Evolutionary conservation across 2,329 filamentous ascomycete genomes (phyloP).

Genomic region (Fusarium buharicum): DNA sequence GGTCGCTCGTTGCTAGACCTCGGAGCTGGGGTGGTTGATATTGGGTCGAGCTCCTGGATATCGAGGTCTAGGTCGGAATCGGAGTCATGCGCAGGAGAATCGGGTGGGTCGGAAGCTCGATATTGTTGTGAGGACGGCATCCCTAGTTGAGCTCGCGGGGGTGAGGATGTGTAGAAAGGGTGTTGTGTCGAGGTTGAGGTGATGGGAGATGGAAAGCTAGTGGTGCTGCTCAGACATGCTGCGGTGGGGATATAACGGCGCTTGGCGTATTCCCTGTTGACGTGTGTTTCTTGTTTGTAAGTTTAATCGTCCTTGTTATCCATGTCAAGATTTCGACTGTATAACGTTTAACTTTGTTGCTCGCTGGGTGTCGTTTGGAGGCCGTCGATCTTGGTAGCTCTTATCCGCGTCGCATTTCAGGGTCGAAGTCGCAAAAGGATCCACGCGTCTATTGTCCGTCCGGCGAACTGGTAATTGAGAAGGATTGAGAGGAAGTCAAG

Average conservation of each 20-base stretch:
- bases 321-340: slow-evolving; percentile 1
- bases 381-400: slow-evolving; percentile 25
- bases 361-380: slow-evolving; percentile 20
- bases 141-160: slow-evolving; percentile 51
- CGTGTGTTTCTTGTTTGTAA: neutral
- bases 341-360: slow-evolving; percentile 13
- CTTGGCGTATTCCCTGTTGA: slow-evolving; percentile 2
- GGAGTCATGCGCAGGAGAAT: slow-evolving; percentile 73
- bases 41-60: slow-evolving; percentile 81
- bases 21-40: slow-evolving; percentile 52
- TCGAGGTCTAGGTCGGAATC: slow-evolving; percentile 82
- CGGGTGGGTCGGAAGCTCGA: slow-evolving; percentile 69
- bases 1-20: slow-evolving; percentile 46
- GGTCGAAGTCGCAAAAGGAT: slow-evolving; percentile 39
- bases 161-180: slow-evolving; percentile 24
- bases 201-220: slow-evolving; percentile 30
- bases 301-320: neutral
- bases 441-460: slow-evolving; percentile 37
- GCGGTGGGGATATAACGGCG: slow-evolving; percentile 18
- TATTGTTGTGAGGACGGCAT: slow-evolving; percentile 67
- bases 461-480: slow-evolving; percentile 28
- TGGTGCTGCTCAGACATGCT: slow-evolving; percentile 44
- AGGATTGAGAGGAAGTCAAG: neutral
- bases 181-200: slow-evolving; percentile 28
- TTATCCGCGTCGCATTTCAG: slow-evolving; percentile 35